A percentile compares a stretch with the other conserved stretches of the same genome.
phyloP scores from a whole-genome alignment of 192 early-diverging fungal genomes.

The Phycomyces blakesleeanus region DNA sequence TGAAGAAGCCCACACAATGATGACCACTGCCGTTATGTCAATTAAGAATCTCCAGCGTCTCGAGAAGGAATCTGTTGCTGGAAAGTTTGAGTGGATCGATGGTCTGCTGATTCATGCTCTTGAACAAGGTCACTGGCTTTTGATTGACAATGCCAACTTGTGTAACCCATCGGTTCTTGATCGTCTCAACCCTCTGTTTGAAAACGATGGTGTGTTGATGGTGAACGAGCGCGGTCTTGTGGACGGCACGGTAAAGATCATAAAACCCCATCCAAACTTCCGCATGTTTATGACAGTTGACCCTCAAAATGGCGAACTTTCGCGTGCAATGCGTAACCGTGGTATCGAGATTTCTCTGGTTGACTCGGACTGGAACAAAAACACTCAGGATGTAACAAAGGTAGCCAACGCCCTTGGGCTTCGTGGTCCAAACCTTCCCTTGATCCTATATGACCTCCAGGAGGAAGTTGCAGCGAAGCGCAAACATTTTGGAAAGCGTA shows the following conservation, averaged over 20 bases:
- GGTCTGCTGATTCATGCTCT: constrained; percentile 87
- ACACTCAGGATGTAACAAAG: constrained; percentile 44
- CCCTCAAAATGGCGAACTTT: constrained; percentile 88
- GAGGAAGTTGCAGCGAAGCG: constrained; percentile 30
- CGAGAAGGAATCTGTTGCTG: constrained; percentile 55
- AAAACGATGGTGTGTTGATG: constrained; percentile 81
- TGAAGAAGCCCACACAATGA: constrained; percentile 1
- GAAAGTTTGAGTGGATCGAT: constrained; percentile 97
- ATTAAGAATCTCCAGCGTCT: constrained; percentile 34
- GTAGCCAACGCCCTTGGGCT: constrained; percentile 46
- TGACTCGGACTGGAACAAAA: constrained; percentile 47
- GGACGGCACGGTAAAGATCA: constrained; percentile 71
- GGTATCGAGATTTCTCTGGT: constrained; percentile 86
- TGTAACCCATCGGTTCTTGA: constrained; percentile 94
- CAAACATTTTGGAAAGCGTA: constrained; percentile 25
- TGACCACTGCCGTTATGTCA: background rate
- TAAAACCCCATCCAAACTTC: constrained; percentile 85
- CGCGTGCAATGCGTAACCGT: constrained; percentile 96
- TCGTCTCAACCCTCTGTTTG: constrained; percentile 90
- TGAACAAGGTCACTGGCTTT: constrained; percentile 86
- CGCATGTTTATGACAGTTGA: constrained; percentile 96
- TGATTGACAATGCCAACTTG: constrained; percentile 94
- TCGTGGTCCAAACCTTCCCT: constrained; percentile 36
- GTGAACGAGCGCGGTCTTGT: constrained; percentile 89
- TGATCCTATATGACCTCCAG: constrained; percentile 39